A percentile compares a stretch with the other conserved stretches of the same genome.
Evolutionary conservation across 495 filamentous ascomycete genomes (phyloP).

Genomic region (Collariella sp.): DNA sequence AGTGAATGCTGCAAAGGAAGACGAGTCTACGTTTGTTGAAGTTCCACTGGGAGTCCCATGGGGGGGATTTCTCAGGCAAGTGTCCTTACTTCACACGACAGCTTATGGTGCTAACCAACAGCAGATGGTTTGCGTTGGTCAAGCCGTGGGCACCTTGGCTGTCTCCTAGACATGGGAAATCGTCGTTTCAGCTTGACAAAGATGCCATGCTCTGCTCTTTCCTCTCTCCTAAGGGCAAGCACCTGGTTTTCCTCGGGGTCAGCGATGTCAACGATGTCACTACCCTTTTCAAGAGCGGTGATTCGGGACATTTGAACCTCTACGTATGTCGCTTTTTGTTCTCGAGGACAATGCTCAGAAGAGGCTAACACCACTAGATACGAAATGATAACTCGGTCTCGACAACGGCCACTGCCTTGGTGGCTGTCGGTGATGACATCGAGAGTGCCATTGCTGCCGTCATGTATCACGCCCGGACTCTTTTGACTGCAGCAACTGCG

Average conservation of each 20-base stretch:
- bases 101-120: constrained; percentile 14
- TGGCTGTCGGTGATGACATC: constrained; percentile 64
- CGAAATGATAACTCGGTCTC: constrained; percentile 53
- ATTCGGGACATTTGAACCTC: constrained; percentile 56
- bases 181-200: constrained; percentile 55
- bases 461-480: constrained; percentile 74
- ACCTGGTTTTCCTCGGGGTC: constrained; percentile 75
- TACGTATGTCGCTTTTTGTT: constrained; percentile 39
- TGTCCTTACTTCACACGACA: background rate
- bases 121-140: constrained; percentile 68
- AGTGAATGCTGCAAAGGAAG: constrained; percentile 45
- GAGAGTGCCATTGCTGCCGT: constrained; percentile 70
- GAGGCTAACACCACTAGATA: constrained; percentile 24
- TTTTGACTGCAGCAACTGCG: constrained; percentile 38
- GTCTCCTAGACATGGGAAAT: constrained; percentile 72
- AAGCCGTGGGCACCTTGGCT: constrained; percentile 81
- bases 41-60: constrained; percentile 58
- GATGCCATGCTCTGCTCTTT: constrained; percentile 79
- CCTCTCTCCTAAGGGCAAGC: constrained; percentile 60
- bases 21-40: constrained; percentile 46
- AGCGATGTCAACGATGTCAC: constrained; percentile 66
- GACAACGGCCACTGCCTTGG: constrained; percentile 56
- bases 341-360: background rate
- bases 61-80: constrained; percentile 36
- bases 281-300: constrained; percentile 60